Base-by-base conservation (phyloP, 2,329 filamentous ascomycete species). In the Aspergillus unguis region DNA sequence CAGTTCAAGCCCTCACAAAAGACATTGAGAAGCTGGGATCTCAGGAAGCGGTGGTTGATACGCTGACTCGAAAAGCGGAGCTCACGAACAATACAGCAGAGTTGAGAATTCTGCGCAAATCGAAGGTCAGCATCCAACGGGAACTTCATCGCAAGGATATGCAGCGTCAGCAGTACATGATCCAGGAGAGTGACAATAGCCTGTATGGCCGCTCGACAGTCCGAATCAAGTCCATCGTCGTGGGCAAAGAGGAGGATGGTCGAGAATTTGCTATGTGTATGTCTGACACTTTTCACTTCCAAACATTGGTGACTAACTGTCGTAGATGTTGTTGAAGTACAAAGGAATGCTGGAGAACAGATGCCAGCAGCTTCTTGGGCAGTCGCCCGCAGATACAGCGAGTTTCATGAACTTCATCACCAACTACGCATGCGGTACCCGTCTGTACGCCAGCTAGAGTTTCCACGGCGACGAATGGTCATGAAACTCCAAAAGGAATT, bases 401-500 rank as follows among this genome's bases (percentile, higher is more conserved):
- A 97, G 71, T 99, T 99, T 64, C 91, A 95, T 63, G 92, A 96
- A 58, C 82, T 99, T 17, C 90, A 99, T 67, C 94, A 96, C 67
- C 87, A 87, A 50, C 80, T 99, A 27, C 86, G 94, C 48, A 81
- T 85, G 36, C 84, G 87, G 56, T 99, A 96, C 64, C 85, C 91
- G 0, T 92, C 90, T 11, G 91, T 97, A 11, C 85, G 92, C 44
- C 85, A 90, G 59, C 80, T 99, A 2, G 92, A 97, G 62, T 97
- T 99, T 65, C 94, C 94, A 1, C 83, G 92, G 17, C 83, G 95
- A 35, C 87, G 94, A 55, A 86, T 97, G 74, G 88, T 99, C 48
- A 91, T 97, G 85, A 97, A 96, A 65, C 82, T 99, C 2, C 94
- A 99, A 67, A 92, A 85, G 68, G 94, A 99, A 63, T 99, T 99